Evolutionary conservation across 129 eudicot species (phyloP), one percentile per base, ranked within the genome.

Genomic region (Silybum marianum): DNA sequence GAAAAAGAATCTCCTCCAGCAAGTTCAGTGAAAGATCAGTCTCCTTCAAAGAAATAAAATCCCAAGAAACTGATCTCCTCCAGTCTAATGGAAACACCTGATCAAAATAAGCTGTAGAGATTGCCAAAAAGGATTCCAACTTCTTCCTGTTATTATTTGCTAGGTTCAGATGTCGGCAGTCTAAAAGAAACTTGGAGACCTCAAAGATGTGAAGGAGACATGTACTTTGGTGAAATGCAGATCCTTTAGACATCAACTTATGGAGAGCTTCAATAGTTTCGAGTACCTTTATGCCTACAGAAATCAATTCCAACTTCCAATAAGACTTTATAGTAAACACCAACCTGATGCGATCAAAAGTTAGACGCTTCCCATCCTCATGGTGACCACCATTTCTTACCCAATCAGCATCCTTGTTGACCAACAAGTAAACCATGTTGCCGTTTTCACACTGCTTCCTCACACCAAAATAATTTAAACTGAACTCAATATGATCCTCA

Each of bases 41-140:
- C 40, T 69, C 86, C 81, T 84, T 82, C 76, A 93, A 72, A 4
- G 86, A 77, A 10, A 89, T 72, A 80, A 91, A 71, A 38, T 63
- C 78, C 44, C 63, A 21, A 23, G 83, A 76, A 46, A 87, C 38
- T 21, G 92, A 84, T 18, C 24, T 40, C 26, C 88, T 70, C 87
- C 90, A 84, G 79, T 93, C 97, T 73, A 89, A 80, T 6, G 93
- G 89, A 84, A 89, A 93, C 9, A 86, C 86, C 21, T 71, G 62
- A 9, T 34, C 75, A 72, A 88, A 81, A 80, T 86, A 89, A 2
- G 3, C 6, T 9, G 74, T 63, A 0, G 91, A 89, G 14, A 74
- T 10, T 9, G 74, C 22, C n/a, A 83, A 30, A 68, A 67, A 89
- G 0, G 1, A 69, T 38, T 68, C 75, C 58, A 91, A 76, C 71